Evolutionary conservation across 495 filamentous ascomycete species (phyloP), one percentile per base, ranked within the genome.

Genomic region (Glarea lozoyensis): DNA sequence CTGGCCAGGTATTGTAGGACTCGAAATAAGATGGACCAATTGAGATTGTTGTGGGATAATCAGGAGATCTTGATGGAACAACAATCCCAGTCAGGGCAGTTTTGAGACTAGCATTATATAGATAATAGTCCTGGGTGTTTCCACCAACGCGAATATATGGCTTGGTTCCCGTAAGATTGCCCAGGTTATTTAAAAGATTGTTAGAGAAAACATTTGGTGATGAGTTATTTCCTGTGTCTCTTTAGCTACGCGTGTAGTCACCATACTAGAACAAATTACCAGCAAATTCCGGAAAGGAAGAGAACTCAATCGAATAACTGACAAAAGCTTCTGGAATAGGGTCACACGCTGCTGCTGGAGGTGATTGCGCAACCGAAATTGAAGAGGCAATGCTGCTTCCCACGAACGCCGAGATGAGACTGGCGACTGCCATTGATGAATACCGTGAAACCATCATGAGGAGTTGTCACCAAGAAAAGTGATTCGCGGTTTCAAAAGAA

Each of bases 21-120:
- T 84, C 79, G 48, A 84, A 85, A 54, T 63, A 84, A 1, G 72
- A 69, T 0, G 71, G 72, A 0, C 81, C 81, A 33, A 82, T 78
- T 41, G 64, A 68, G 21, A 83, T 61, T 4, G 68, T 76, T 7
- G 68, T 72, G 5, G 79, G 79, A 42, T 81, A 82, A 57, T 84
- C 79, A 0, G 56, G 18, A 0, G 76, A 78, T 10, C 67, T 61
- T 0, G 52, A 52, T 0, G 63, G 62, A 33, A 76, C 66, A 23
- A 68, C 49, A 1, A 67, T 81, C 29, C 75, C 78, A 40, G 75
- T 70, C 17, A 72, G 64, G 16, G 71, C 71, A 15, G 62, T 61
- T 12, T 68, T 56, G 1, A 79, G 65, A 7, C 66, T 65, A 3
- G 70, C 52, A 54, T 83, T 70, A 56, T 74, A 83, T 34, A 82